Conservation (phyloP, 768 basidiomycete genomes). For the Lactarius hengduanensis region DNA sequence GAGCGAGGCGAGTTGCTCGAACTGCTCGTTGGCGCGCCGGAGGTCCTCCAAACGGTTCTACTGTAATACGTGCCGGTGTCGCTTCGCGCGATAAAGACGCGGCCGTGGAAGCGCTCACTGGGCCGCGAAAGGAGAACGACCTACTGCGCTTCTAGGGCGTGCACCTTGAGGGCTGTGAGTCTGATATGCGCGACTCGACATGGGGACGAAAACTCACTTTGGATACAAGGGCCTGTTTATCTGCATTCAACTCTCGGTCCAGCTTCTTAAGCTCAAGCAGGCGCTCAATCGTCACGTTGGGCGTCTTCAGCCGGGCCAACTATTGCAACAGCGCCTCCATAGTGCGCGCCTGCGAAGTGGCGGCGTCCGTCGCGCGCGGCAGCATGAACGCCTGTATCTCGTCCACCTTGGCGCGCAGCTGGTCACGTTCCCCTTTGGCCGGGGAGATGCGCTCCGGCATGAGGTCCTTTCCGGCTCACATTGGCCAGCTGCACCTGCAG, state of each 20-base stretch:
- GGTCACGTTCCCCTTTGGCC: constrained; percentile 67
- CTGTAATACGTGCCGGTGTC: constrained; percentile 44
- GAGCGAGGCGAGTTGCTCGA: too few relatives aligned
- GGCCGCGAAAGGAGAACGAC: constrained; percentile 61
- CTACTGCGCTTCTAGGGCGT: constrained; percentile 54
- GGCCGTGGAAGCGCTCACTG: constrained; percentile 47
- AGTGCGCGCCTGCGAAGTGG: constrained; percentile 49
- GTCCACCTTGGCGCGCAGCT: constrained; percentile 53
- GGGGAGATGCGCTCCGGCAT: constrained; percentile 58
- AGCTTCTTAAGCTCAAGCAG: constrained; percentile 60
- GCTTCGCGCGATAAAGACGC: constrained; percentile 63
- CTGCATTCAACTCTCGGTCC: constrained; percentile 46
- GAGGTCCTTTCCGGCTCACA: constrained; percentile 79
- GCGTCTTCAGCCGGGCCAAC: too few relatives aligned
- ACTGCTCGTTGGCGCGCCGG: too few relatives aligned
- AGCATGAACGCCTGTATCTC: constrained; percentile 48
- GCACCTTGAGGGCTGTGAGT: constrained; percentile 39
- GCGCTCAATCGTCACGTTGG: constrained; percentile 30
- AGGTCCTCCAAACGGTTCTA: too few relatives aligned
- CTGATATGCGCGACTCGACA: constrained; percentile 12
- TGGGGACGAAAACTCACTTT: constrained; percentile 48
- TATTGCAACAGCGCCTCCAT: constrained; percentile 53
- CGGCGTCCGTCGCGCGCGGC: constrained; percentile 46
- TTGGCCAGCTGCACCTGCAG: constrained; percentile 71
- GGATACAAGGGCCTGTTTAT: constrained; percentile 34